These are phyloP conservation scores for Elongisporangium prolatum DNA, from an alignment of 352 stramenopile genomes.

Conservation along the genomic window DNA sequence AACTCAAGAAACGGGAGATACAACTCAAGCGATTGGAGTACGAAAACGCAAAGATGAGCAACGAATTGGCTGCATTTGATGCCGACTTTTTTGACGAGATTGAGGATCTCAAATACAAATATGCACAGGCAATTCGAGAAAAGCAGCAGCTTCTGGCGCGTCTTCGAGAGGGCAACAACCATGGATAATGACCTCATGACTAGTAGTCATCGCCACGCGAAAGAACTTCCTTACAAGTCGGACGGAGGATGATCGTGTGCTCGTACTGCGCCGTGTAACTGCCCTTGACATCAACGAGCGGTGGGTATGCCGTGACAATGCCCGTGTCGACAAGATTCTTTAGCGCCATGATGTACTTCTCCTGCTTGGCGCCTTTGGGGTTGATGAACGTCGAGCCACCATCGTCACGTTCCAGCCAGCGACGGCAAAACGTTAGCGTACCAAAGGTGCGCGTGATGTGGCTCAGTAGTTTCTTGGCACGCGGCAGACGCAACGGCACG, in stretches of 20 bases:
- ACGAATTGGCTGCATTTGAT: slow-evolving; percentile 89
- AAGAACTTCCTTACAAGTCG: slow-evolving; percentile 98
- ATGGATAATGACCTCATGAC: neutral
- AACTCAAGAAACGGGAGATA: slow-evolving; percentile 11
- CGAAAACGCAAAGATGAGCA: slow-evolving; percentile 70
- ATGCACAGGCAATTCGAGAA: slow-evolving; percentile 81
- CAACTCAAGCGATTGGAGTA: slow-evolving; percentile 41
- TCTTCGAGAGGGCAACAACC: slow-evolving; percentile 22
- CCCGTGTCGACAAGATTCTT: slow-evolving; percentile 98
- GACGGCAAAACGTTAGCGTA: slow-evolving; percentile 97
- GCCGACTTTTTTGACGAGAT: slow-evolving; percentile 96
- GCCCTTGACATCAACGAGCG: slow-evolving; percentile 94
- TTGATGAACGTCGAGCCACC: slow-evolving; percentile 93
- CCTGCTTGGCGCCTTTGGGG: slow-evolving; percentile 93
- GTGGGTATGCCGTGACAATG: slow-evolving; percentile 95
- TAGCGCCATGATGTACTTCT: slow-evolving; percentile 97
- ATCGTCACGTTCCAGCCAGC: slow-evolving; percentile 97
- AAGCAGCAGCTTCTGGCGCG: slow-evolving; percentile 57
- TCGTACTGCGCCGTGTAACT: slow-evolving; percentile 99
- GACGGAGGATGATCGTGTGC: slow-evolving; percentile 96
- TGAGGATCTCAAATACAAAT: slow-evolving; percentile 95
- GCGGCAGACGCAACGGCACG: slow-evolving; percentile 88
- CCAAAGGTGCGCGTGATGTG: slow-evolving; percentile 99
- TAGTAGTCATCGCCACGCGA: slow-evolving; percentile 98
- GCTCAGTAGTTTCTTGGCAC: slow-evolving; percentile 93